Evolutionary conservation across 495 filamentous ascomycete genomes (phyloP).

Genomic region (Penicillium bialowiezense): DNA sequence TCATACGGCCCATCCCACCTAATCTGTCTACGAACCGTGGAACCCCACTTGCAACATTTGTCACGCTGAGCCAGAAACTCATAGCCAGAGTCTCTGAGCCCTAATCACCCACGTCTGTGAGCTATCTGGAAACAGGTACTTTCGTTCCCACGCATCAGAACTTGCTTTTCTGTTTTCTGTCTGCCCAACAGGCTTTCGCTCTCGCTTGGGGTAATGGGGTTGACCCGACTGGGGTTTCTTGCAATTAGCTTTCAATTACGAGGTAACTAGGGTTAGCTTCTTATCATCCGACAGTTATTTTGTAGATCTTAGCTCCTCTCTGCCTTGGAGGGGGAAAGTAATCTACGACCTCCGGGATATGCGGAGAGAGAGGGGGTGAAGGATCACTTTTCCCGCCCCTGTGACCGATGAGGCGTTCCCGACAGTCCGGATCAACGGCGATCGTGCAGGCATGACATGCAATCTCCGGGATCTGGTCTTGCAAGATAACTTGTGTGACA

Average conservation of each 20-base stretch:
- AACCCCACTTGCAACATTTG: neutral
- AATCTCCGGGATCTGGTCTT: no score
- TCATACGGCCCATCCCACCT: neutral
- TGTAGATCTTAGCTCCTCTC: neutral
- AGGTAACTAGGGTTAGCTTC: no score
- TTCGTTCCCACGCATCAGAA: neutral
- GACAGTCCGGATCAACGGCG: constrained; percentile 4
- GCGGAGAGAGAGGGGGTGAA: neutral
- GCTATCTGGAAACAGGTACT: neutral
- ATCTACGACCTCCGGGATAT: no score
- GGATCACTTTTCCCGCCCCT: neutral
- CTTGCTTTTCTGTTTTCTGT: neutral
- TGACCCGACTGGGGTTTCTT: no score
- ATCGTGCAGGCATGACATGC: neutral
- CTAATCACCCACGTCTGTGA: neutral
- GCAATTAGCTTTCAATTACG: no score
- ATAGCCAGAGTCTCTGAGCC: neutral
- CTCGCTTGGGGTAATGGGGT: no score
- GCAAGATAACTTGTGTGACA: neutral
- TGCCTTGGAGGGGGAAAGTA: neutral
- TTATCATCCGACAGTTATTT: neutral
- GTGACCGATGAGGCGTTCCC: constrained; percentile 3
- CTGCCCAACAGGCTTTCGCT: neutral
- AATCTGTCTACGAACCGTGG: neutral
- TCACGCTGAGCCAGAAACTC: neutral